Evolutionary conservation across 164 flowering plant genomes (phyloP), one percentile per base, ranked within the genome.

Genomic region (Protea cynaroides): DNA sequence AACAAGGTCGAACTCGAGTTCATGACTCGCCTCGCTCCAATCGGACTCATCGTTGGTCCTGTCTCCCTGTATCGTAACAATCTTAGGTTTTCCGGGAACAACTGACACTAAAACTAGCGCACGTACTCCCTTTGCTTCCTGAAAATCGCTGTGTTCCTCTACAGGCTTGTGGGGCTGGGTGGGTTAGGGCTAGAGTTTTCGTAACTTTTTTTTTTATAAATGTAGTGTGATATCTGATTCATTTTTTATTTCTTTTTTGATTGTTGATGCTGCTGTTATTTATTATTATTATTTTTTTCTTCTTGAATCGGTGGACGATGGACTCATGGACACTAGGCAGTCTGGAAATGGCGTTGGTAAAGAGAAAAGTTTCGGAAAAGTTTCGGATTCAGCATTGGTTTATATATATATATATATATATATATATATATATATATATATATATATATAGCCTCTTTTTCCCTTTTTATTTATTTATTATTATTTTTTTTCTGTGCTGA

Each of bases 101-200:
- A 65, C 71, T 69, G 66, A 65, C 71, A 69, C 62, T 69, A 23
- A 56, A 55, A 22, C 65, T 54, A 56, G 12, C 62, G 50, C n/a
- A n/a, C n/a, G n/a, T n/a, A n/a, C n/a, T n/a, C n/a, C 56, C 62
- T 69, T 58, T 47, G 47, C 62, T 63, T 62, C 61, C 56, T 47
- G 49, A 62, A 56, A 68, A n/a, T n/a, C 61, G 54, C 3, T 18
- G 22, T n/a, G 37, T 18, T 18, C 18, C 24, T 40, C 3, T 21
- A 36, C 29, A 18, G n/a, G n/a, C n/a, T n/a, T n/a, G n/a, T n/a
- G n/a, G n/a, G n/a, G n/a, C n/a, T n/a, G n/a, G n/a, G n/a, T n/a
- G 25, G 18, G 37, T 13, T 22, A 37, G 40, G 40, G 40, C 9
- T 37, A 4, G 4, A 37, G 40, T 4, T 4, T 37, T 37, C 7